Conservation (phyloP, 2,329 filamentous ascomycete genomes). For the Cladobotryum mycophilum region DNA sequence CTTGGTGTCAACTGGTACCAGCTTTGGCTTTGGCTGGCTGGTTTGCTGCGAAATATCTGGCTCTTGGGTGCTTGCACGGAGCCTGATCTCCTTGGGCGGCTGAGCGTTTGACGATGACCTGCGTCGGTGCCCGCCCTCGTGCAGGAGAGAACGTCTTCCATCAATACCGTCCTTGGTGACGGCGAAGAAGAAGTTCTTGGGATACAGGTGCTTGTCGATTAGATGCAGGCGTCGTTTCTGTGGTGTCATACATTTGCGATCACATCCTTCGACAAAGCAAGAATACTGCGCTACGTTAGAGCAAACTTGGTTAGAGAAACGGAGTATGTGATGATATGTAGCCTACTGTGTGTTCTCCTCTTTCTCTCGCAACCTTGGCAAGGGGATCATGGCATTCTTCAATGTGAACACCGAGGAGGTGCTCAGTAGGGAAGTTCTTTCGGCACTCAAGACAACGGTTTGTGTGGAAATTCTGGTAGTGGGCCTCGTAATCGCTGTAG, state of each 20-base stretch:
- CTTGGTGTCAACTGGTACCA: neutral
- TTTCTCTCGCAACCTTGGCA: constrained; percentile 61
- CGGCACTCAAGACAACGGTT: constrained; percentile 81
- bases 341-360: constrained; percentile 79
- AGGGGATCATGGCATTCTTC: constrained; percentile 88
- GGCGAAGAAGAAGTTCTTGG: constrained; percentile 79
- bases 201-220: constrained; percentile 92
- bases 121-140: constrained; percentile 46
- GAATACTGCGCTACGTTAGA: constrained; percentile 52
- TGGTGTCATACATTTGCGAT: constrained; percentile 73
- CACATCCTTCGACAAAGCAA: constrained; percentile 86
- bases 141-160: constrained; percentile 70
- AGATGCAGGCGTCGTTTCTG: constrained; percentile 83
- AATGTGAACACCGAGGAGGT: constrained; percentile 77
- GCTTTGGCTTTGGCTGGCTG: constrained; percentile 14
- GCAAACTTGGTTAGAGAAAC: neutral
- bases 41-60: constrained; percentile 12
- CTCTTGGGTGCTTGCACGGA: constrained; percentile 28
- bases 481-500: constrained; percentile 77
- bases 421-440: constrained; percentile 80
- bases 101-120: constrained; percentile 40
- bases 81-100: constrained; percentile 27
- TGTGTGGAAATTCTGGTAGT: constrained; percentile 74
- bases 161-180: constrained; percentile 89
- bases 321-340: neutral